Base-by-base conservation (phyloP, 2,329 filamentous ascomycete genomes). In the Sporothrix brunneoviolacea region DNA sequence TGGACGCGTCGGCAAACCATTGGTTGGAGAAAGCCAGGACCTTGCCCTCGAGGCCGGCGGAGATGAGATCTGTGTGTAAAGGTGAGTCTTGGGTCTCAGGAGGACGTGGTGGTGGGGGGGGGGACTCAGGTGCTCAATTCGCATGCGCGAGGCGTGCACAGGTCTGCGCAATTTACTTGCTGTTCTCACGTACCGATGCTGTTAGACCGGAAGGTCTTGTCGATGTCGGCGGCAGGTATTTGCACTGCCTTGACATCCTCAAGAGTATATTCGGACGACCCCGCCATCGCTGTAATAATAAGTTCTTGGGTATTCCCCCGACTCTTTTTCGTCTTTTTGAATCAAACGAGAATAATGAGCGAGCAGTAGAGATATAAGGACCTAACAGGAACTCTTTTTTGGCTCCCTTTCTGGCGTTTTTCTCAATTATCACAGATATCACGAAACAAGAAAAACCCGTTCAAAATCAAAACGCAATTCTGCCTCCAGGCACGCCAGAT, bases 1-100 rank as follows among this genome's bases (percentile, higher is more conserved):
- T 85, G 52, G 70, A 61, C 19, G 82, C 82, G 58, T 82, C 77
- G 38, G 82, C 82, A 61, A 86, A 86, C 79, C 80, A 85, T 67
- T 86, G 71, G 62, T 86, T 79, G 43, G 82, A 85, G 64, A 76
- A 82, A 51, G 73, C 83, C 16, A 85, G 72, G 51, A 86, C 70
- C 63, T 78, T 81, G 52, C 81, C 80, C 55, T 80, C 82, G 39
- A 86, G 66, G 7, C 77, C 69, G 7, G 74, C 74, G 37, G 80
- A 84, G 50, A 83, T 67, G 44, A 85, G 69, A 61, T 84, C 81
- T 84, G 43, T 6, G 16, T 8, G 13, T 15, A 13, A 19, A 42
- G 16, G 42, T 19, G 15, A 37, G 16, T 37, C 16, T 15, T 37
- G 35, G 18, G 35, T 21, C 8, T 35, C n/a, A n/a, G n/a, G n/a